phyloP scores from a whole-genome alignment of 768 basidiomycete species.

The Podaxis sp. region DNA sequence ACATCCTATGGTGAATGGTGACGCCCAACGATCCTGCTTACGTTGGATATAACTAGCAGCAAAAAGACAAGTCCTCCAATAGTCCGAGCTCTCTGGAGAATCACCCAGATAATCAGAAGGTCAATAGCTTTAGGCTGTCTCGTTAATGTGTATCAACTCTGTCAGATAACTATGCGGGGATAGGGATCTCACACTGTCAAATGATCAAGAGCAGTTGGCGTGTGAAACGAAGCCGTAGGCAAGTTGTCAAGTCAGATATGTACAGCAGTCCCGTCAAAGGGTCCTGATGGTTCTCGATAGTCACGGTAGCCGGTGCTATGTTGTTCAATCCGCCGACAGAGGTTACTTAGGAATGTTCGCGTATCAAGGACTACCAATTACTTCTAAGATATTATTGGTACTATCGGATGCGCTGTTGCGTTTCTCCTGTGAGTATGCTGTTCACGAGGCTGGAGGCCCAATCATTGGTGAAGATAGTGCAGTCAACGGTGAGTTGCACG shows the following conservation, averaged over 20 bases:
- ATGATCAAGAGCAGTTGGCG: too few relatives aligned
- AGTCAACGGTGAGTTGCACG: too few relatives aligned
- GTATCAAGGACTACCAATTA: too few relatives aligned
- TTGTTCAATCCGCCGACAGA: neutral
- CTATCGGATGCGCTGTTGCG: too few relatives aligned
- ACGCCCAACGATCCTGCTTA: neutral
- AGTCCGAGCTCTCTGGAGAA: neutral
- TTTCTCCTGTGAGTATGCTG: too few relatives aligned
- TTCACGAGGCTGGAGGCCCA: too few relatives aligned
- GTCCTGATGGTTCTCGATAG: neutral
- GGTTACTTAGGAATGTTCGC: neutral
- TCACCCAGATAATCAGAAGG: neutral
- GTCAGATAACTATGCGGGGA: too few relatives aligned
- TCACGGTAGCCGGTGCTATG: neutral
- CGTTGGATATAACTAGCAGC: neutral
- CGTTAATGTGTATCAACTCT: too few relatives aligned
- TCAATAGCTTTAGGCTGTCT: too few relatives aligned
- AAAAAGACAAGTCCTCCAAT: neutral
- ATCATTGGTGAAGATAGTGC: too few relatives aligned
- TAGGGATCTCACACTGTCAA: too few relatives aligned
- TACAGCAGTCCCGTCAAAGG: neutral
- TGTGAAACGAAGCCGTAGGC: neutral
- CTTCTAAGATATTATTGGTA: too few relatives aligned
- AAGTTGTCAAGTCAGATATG: neutral
- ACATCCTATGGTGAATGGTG: neutral